Evolutionary conservation across 2,329 filamentous ascomycete genomes (phyloP), one percentile per base, ranked within the genome.

Genomic region (Escovopsis sp.): DNA sequence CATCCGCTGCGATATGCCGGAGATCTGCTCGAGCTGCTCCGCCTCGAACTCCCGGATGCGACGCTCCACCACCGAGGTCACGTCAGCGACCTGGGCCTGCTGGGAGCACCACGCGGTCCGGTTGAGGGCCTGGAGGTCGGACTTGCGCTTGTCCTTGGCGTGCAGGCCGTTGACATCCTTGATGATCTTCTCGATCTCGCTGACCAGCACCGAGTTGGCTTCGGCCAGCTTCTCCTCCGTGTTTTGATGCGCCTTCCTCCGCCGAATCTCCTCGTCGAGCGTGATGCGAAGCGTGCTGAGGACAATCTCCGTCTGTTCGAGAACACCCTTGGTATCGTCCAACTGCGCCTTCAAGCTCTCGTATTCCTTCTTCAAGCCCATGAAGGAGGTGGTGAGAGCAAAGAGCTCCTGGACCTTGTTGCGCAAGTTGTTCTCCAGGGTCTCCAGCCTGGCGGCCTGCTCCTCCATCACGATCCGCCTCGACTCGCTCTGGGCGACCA

Each of bases 351-450:
- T 81, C 0, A 82, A 87, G 14, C 74, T 70, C 49, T 98, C 89
- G 46, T 93, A 84, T 46, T 95, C 87, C 56, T 88, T 87, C 62
- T 91, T 94, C 51, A 96, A 62, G 1, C 75, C 79, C 63, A 88
- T 87, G 58, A 96, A 94, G 49, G 78, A 87, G 35, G 81, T 86
- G 0, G 84, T 94, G 32, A 96, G 65, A 10, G 78, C 76, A 57
- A 94, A 88, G 0, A 98, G 70, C 58, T 98, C 88, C 53, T 96
- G 87, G 2, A 93, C 81, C 58, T 95, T 96, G 64, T 94, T 91
- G 16, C 86, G 79, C 42, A 98, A 68, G 53, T 91, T 94, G 32
- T 74, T 75, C 58, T 98, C 91, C 65, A 96, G 81, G 0, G 85
- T 88, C 56, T 94, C 86, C 37, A 98, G 87, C 59, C 86, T 89